A percentile compares a stretch with the other conserved stretches of the same genome.
phyloP scores from a whole-genome alignment of 2,329 filamentous ascomycete species.

The Passalora sequoiae region DNA sequence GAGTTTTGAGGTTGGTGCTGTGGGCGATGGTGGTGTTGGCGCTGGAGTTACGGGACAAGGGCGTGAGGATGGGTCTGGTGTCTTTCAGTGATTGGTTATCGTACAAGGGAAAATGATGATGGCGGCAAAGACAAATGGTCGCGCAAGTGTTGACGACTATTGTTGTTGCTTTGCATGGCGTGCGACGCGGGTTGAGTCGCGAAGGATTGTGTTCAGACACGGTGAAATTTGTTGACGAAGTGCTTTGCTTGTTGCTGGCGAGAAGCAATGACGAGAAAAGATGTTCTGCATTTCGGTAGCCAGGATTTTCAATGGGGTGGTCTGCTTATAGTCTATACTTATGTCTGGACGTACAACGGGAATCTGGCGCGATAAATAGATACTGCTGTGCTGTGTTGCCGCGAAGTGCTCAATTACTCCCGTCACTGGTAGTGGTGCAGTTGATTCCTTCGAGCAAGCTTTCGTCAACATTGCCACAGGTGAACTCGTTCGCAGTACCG shows the following conservation, averaged over 20 bases:
- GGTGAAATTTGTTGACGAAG: not conserved
- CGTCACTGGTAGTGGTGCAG: constrained; percentile 24
- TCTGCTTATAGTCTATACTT: not conserved
- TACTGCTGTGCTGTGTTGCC: no score
- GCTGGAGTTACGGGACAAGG: not conserved
- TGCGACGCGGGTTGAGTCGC: no score
- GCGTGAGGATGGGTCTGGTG: not conserved
- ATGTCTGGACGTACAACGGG: not conserved
- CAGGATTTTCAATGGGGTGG: not conserved
- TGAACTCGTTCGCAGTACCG: constrained; percentile 27
- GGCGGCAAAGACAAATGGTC: not conserved
- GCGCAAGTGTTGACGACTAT: constrained; percentile 6
- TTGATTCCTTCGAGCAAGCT: constrained; percentile 28
- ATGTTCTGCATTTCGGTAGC: not conserved
- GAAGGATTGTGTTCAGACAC: no score
- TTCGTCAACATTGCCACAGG: constrained; percentile 31
- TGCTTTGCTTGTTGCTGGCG: not conserved
- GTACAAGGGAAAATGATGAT: not conserved
- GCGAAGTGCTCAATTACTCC: no score
- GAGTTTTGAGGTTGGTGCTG: constrained; percentile 1
- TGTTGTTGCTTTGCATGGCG: not conserved
- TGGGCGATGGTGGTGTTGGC: not conserved
- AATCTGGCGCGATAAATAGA: no score
- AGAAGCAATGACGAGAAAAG: not conserved
- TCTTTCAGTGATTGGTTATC: not conserved